Base-by-base conservation (phyloP, 352 stramenopile species). In the Pseudoperonospora humuli region DNA sequence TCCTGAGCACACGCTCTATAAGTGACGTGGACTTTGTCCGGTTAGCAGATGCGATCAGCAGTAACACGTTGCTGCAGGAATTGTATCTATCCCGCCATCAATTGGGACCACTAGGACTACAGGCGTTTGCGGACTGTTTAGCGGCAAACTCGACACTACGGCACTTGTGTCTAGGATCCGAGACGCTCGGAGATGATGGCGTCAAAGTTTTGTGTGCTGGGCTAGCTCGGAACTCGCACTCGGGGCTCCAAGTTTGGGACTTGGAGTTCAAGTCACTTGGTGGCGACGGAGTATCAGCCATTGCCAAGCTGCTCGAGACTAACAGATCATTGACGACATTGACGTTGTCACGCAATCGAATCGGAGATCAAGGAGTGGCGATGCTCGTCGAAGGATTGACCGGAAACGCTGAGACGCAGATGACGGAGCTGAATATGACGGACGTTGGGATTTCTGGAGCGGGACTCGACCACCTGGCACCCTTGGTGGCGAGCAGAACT, bases 31-130 rank as follows among this genome's bases (percentile, higher is more conserved):
- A 92, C 36, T 51, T 72, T 14, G 54, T 60, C 14, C 54, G 58
- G 14, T 62, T 92, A 26, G 76, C 75, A 2, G 42, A 49, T 4
- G 66, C 58, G 3, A 84, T 92, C 49, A 51, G 60, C 14, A 51
- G 20, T 41, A 84, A 85, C 62, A 64, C 66, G 29, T 53, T 66
- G 41, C 61, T 92, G 21, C 57, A 86, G 42, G 79, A 88, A 46
- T 65, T 92, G 20, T 92, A 86, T 41, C 39, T 89, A 40, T 89
- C 79, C 0, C 75, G 79, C 19, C 79, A 89, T 46, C n/a, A 57
- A n/a, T 52, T 92, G 21, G 66, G 67, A 13, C 36, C 37, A 0
- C 41, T 51, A 3, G 68, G 61, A 3, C 28, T 86, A 4, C 44
- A 59, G 18, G 72, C 75, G 1, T 89, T 89, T 56, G 76, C 68